Evolutionary conservation across 2,329 filamentous ascomycete genomes (phyloP).

Genomic region (Niveomyces coronatus): DNA sequence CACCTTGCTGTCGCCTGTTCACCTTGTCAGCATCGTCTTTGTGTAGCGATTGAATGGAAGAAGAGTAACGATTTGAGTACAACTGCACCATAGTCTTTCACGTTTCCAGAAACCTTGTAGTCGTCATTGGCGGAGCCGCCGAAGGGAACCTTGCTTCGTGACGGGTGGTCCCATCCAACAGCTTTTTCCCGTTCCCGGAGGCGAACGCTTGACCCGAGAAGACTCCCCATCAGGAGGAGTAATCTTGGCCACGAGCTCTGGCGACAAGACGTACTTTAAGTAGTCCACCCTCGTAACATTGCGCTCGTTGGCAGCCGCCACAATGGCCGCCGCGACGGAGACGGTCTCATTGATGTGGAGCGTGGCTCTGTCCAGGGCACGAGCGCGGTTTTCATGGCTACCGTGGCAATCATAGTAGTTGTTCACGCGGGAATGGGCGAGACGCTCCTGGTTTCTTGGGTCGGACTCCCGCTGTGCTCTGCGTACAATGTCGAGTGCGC

Average conservation of each 20-base stretch:
- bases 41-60: not conserved
- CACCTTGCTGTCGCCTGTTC: conserved; percentile 32
- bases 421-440: conserved; percentile 3
- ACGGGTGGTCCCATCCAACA: conserved; percentile 5
- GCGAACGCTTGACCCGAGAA: not conserved
- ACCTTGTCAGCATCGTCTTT: conserved; percentile 15
- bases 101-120: conserved; percentile 7
- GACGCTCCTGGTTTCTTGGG: conserved; percentile 1
- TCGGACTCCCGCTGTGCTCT: conserved; percentile 8
- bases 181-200: not conserved
- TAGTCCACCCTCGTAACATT: conserved; percentile 3
- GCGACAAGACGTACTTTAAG: conserved; percentile 1
- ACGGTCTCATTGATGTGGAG: conserved; percentile 6
- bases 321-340: conserved; percentile 2
- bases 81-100: conserved; percentile 7
- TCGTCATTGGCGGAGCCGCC: conserved; percentile 4
- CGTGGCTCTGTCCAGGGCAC: conserved; percentile 1
- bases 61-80: not conserved
- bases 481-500: conserved; percentile 30
- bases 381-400: not conserved
- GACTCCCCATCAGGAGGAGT: conserved; percentile 1
- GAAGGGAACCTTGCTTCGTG: conserved; percentile 6
- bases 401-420: conserved; percentile 5
- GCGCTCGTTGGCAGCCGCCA: conserved; percentile 2
- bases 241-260: conserved; percentile 1